A percentile compares a stretch with the other conserved stretches of the same genome.
These are phyloP conservation scores for Paraphaeosphaeria minitans DNA, from an alignment of 2,329 filamentous ascomycete genomes.

Conservation along the genomic window DNA sequence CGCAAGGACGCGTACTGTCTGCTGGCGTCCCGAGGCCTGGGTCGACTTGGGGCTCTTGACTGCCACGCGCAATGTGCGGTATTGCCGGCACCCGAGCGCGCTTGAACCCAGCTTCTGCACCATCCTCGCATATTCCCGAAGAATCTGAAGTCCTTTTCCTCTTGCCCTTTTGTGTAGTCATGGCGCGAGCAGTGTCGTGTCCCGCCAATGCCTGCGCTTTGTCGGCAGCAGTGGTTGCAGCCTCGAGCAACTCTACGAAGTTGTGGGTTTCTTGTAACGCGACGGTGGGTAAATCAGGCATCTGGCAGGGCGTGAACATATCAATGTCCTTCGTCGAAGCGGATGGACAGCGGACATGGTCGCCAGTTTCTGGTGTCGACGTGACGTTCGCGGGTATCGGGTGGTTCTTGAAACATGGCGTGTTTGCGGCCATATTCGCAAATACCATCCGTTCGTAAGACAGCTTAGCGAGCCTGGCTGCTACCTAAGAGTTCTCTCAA, in stretches of 20 bases:
- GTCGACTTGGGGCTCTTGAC: slow-evolving; percentile 35
- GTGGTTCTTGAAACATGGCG: slow-evolving; percentile 44
- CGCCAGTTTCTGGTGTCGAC: slow-evolving; percentile 23
- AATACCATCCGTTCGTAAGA: background rate
- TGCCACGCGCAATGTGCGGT: slow-evolving; percentile 13
- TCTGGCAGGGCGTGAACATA: slow-evolving; percentile 25
- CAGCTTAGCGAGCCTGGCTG: background rate
- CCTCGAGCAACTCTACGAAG: slow-evolving; percentile 44
- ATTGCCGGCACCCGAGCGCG: slow-evolving; percentile 16
- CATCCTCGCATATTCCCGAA: background rate
- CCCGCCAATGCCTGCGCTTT: slow-evolving; percentile 17
- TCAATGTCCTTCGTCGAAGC: slow-evolving; percentile 21
- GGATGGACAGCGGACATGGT: slow-evolving; percentile 28
- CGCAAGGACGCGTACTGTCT: no score
- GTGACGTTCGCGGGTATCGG: slow-evolving; percentile 33
- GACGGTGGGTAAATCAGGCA: slow-evolving; percentile 17
- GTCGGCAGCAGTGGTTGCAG: slow-evolving; percentile 42
- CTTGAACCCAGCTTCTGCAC: background rate
- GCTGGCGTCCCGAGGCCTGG: background rate
- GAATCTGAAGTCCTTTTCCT: slow-evolving; percentile 29
- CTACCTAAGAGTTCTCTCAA: background rate
- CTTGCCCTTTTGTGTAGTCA: slow-evolving; percentile 29
- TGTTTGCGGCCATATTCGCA: slow-evolving; percentile 41
- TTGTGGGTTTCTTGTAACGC: slow-evolving; percentile 38
- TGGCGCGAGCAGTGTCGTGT: slow-evolving; percentile 15